Conservation (phyloP, 768 basidiomycete species). For the Termitomyces sp. region DNA sequence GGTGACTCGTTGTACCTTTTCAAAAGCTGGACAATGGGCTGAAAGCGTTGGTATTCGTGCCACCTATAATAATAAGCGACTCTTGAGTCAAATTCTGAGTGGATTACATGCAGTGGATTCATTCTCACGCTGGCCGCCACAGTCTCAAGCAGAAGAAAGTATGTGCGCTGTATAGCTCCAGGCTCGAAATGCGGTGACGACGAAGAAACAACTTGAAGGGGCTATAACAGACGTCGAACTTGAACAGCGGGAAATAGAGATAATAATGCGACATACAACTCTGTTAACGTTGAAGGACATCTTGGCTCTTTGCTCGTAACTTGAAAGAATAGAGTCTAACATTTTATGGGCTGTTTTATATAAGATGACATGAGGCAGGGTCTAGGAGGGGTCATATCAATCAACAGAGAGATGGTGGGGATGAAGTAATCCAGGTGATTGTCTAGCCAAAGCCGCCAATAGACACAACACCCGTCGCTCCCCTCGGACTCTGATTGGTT, state of each 20-base stretch:
- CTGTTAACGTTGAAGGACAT: background rate
- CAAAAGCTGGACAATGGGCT: background rate
- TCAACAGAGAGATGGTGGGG: background rate
- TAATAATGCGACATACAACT: background rate
- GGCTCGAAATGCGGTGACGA: too few relatives aligned
- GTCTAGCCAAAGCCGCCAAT: background rate
- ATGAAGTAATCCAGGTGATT: background rate
- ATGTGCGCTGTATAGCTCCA: background rate
- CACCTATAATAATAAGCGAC: background rate
- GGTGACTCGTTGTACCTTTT: background rate
- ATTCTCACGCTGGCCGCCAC: background rate
- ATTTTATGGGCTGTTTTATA: background rate
- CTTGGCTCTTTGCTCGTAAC: background rate
- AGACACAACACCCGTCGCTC: background rate
- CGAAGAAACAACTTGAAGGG: background rate
- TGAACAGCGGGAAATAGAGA: background rate
- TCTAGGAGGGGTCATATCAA: background rate
- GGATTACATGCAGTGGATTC: background rate
- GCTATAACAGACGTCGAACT: background rate
- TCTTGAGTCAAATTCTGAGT: background rate
- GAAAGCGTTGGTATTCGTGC: background rate
- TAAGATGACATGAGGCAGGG: background rate
- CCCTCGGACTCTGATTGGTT: background rate
- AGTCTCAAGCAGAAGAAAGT: background rate
- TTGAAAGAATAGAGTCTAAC: background rate